Evolutionary conservation across 495 filamentous ascomycete species (phyloP), one percentile per base, ranked within the genome.

Genomic region (Glonium stellatum): DNA sequence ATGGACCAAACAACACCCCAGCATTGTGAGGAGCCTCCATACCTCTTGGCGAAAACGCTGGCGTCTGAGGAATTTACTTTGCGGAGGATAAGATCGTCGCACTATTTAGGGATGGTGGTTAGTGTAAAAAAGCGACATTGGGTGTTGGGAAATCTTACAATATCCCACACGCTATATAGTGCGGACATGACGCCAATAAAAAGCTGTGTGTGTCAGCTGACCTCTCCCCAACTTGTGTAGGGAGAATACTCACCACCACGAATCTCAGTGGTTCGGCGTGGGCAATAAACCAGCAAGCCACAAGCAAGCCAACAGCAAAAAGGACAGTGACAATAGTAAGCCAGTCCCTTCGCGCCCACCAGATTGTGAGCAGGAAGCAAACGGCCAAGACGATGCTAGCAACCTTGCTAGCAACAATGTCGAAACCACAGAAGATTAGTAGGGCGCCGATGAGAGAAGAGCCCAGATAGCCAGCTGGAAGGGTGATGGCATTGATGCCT

Each of bases 121-220:
- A 22, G 46, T 11, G 21, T 54, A 51, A 15, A 18, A 10, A 53
- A 9, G 23, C 11, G 36, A 46, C 37, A 35, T 47, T 34, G 13
- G 36, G 35, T 42, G 47, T 23, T 19, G 23, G 31, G 19, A 35
- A 46, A 59, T 74, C 84, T 44, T 11, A 44, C 39, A 70, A 91
- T 91, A 81, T 91, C 87, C 87, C 87, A 91, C 27, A 87, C 87
- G 63, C 84, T 87, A 67, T 91, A 91, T 11, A 90, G 77, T 13
- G 79, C 80, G 21, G 79, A 83, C 87, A 91, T 90, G 53, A 90
- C 87, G 15, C 87, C 88, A 58, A 92, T 89, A 63, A 90, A 90
- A 34, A 92, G 78, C 64, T 67, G 37, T 69, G 78, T 52, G 58
- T 44, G 11, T 27, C 27, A 52, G 36, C 25, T 57, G 25, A 18